Base-by-base conservation (phyloP, 2,329 filamentous ascomycete genomes). In the Byssothecium circinans region DNA sequence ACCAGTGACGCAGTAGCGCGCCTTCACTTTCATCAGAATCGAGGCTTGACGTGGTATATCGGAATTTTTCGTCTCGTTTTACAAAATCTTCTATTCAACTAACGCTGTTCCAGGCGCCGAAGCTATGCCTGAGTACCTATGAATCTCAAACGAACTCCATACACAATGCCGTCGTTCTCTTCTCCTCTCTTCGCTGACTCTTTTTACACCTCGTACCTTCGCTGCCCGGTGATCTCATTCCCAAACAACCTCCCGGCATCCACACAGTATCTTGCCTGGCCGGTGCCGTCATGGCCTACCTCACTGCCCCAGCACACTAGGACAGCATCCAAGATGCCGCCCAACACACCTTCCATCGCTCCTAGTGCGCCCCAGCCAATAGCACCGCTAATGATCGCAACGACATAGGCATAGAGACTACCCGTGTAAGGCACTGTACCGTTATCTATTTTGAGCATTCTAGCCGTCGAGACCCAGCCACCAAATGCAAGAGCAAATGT, bases 291-390 rank as follows among this genome's bases (percentile, higher is more conserved):
- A 3, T 54, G 49, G 2, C 67, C 70, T 1, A 69, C 66, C 80
- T 99, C 94, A 62, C 89, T 96, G 20, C 89, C 91, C 82, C 95
- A 97, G 75, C 94, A 99, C 11, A 99, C 86, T 19, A 97, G 82
- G 29, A 90, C 85, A 2, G 88, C 91, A 70, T 96, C 91, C 4
- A 96, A 82, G 43, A 96, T 91, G 43, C 89, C 89, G 42, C 88
- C 88, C 19, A 96, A 75, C 15, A 95, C 87, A 12, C 90, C 88
- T 67, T 96, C 91, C 81, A 95, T 92, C 2, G 91, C 88, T 20
- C 91, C 90, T 41, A 99, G 77, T 1, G 97, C 86, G 4, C 89
- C 91, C 85, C 94, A 99, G 7, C 94, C 94, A 58, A 99, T 96
- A 45, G 92, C 91, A 51, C 89, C 90, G 14, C 94, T 94, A 57